These are phyloP conservation scores for Penicillium expansum DNA, from an alignment of 2,329 filamentous ascomycete genomes.

Conservation along the genomic window DNA sequence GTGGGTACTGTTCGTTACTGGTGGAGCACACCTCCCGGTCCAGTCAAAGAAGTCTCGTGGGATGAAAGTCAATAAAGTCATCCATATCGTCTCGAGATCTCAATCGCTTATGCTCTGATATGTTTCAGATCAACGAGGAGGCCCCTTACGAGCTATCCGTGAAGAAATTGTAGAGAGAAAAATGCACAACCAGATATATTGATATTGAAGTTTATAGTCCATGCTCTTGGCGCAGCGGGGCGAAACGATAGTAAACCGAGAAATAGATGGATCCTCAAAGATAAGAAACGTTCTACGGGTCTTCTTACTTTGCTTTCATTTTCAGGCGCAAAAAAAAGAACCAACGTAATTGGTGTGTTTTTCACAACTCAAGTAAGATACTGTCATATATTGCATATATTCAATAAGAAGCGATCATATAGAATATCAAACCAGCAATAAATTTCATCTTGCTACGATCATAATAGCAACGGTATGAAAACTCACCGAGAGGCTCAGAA, in stretches of 20 bases:
- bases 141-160: not conserved
- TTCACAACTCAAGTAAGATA: too few relatives aligned
- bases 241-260: not conserved
- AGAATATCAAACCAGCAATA: not conserved
- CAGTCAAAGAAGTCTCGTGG: not conserved
- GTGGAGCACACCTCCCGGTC: slow-evolving; percentile 4
- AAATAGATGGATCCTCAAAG: slow-evolving; percentile 9
- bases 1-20: slow-evolving; percentile 13
- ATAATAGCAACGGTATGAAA: not conserved
- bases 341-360: not conserved
- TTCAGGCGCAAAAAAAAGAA: not conserved
- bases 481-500: slow-evolving; percentile 17
- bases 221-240: slow-evolving; percentile 3
- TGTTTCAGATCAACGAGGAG: not conserved
- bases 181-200: not conserved
- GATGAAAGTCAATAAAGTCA: not conserved
- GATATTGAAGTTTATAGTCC: slow-evolving; percentile 5
- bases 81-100: not conserved
- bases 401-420: not conserved
- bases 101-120: not conserved
- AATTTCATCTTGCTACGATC: not conserved
- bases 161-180: not conserved
- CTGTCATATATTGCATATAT: not conserved
- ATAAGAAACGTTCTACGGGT: slow-evolving; percentile 15
- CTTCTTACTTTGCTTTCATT: slow-evolving; percentile 1